Evolutionary conservation across 2,329 filamentous ascomycete species (phyloP), one percentile per base, ranked within the genome.

Genomic region (Scytalidium lignicola): DNA sequence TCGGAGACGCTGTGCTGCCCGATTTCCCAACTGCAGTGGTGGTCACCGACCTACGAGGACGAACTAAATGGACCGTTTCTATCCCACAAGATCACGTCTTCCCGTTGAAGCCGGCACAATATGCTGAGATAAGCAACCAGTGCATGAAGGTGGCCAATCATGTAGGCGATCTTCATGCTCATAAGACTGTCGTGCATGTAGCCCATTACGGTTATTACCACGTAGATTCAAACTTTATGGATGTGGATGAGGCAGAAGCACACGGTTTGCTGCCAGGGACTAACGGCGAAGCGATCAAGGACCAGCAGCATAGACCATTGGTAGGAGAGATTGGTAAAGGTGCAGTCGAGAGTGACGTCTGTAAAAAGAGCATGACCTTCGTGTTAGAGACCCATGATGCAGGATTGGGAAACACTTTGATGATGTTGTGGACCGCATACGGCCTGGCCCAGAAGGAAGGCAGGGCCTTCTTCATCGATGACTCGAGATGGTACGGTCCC

Each of bases 351-450:
- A 70, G 72, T 49, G 73, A 79, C 9, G 69, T 85, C 15, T 95
- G 90, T 69, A 72, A 82, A 43, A 82, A 56, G 55, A 88, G 80
- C 51, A 72, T 95, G 68, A 95, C 88, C 0, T 93, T 86, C 63
- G 79, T 90, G 1, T 74, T 95, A 59, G 88, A 92, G 62, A 76
- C 82, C 7, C 68, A 77, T 3, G 83, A 92, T 59, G 87, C 88
- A 2, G 90, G 90, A 2, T 73, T 95, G 9, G 90, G 90, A 5
- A 83, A 81, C 55, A 82, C 85, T 1, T 67, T 96, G 51, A 83
- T 95, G 77, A 78, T 84, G 61, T 64, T 95, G 49, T 96, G 90
- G 89, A 85, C 86, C 59, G 85, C 88, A 21, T 95, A 93, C 63
- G 88, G 88, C 3, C 70, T 95, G 47, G 88, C 90, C 2, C 75